Percentiles rank a stretch among this genome's conserved stretches.
phyloP scores from a whole-genome alignment of 768 basidiomycete species.

The Kwoniella sp. region DNA sequence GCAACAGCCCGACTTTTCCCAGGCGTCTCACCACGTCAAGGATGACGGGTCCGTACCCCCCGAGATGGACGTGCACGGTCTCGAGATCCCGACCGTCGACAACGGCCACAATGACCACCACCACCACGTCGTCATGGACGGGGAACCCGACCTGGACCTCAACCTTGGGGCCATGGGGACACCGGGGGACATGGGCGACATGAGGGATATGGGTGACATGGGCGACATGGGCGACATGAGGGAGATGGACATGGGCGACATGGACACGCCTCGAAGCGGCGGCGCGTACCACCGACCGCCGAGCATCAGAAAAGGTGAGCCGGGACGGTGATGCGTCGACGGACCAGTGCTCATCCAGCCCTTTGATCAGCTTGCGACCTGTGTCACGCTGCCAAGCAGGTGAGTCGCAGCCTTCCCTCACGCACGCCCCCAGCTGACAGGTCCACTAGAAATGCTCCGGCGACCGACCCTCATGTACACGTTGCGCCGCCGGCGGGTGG shows the following conservation, averaged over 20 bases:
- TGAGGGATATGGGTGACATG: background rate
- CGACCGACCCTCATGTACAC: slow-evolving; percentile 42
- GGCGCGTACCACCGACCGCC: slow-evolving; percentile 32
- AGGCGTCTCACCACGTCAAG: slow-evolving; percentile 11
- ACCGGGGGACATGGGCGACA: slow-evolving; percentile 10
- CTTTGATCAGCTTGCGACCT: slow-evolving; percentile 47
- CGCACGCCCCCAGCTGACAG: background rate
- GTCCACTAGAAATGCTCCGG: slow-evolving; percentile 41
- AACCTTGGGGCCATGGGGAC: slow-evolving; percentile 19
- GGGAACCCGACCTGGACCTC: slow-evolving; percentile 26
- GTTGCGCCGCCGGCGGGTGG: slow-evolving; percentile 43
- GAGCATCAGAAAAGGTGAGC: slow-evolving; percentile 42
- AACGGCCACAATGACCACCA: slow-evolving; percentile 13
- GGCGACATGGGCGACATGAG: slow-evolving; percentile 3
- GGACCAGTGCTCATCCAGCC: background rate
- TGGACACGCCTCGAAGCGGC: slow-evolving; percentile 7
- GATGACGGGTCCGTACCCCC: background rate
- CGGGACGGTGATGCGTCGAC: background rate
- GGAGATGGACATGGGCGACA: slow-evolving; percentile 2
- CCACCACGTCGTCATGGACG: slow-evolving; percentile 6
- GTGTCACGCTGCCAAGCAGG: slow-evolving; percentile 44
- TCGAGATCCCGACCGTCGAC: slow-evolving; percentile 29
- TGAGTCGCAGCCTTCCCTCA: slow-evolving; percentile 1
- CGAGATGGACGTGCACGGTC: slow-evolving; percentile 23
- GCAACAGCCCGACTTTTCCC: slow-evolving; percentile 33